Conservation (phyloP, 768 basidiomycete genomes). For the Hygrocybe coccinea region DNA sequence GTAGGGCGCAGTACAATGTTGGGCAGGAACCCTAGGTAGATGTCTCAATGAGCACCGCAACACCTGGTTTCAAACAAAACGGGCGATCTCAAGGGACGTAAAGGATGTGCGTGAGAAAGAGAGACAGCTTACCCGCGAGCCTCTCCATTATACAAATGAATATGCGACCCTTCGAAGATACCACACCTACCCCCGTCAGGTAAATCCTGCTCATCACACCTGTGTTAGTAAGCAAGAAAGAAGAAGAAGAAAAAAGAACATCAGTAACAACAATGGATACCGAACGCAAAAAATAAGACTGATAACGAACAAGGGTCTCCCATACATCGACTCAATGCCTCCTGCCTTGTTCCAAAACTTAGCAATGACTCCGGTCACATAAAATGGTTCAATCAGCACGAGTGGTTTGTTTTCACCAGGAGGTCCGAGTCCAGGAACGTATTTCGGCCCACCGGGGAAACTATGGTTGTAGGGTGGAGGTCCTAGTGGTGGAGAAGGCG, state of each 20-base stretch:
- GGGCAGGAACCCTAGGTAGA: conserved; percentile 1
- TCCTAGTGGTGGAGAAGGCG: background rate
- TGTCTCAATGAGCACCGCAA: no score
- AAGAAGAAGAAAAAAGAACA: no score
- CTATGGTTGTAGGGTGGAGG: background rate
- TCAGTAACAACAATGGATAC: no score
- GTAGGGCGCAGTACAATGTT: conserved; percentile 4
- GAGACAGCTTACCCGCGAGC: conserved; percentile 8
- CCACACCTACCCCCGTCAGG: conserved; percentile 6
- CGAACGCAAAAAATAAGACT: background rate
- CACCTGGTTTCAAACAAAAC: no score
- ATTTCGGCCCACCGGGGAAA: background rate
- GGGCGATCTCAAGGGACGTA: no score
- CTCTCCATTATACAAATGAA: conserved; percentile 6
- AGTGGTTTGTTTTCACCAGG: background rate
- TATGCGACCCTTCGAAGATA: conserved; percentile 7
- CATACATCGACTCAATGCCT: background rate
- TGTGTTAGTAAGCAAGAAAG: background rate
- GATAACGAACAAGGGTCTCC: conserved; percentile 5
- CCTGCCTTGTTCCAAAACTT: conserved; percentile 1
- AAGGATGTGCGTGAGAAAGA: no score
- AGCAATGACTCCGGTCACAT: background rate
- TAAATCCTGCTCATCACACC: conserved; percentile 7
- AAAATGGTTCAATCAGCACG: conserved; percentile 4
- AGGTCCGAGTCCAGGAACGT: background rate